Evolutionary conservation across 1,284 basidiomycete species (phyloP).

Genomic region (Sanguinoderma infundibulare): DNA sequence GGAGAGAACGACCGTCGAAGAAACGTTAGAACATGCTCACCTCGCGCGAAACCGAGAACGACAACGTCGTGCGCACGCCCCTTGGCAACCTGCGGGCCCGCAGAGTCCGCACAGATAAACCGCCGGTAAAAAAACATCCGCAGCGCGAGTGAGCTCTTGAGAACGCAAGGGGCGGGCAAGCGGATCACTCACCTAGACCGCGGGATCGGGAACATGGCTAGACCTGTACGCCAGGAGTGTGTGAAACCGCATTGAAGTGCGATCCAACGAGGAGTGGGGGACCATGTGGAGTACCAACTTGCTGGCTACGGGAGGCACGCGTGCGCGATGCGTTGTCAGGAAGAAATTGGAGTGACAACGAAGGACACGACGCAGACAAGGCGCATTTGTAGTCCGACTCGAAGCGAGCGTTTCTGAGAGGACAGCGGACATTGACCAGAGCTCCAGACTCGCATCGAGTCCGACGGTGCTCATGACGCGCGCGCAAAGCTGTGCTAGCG

Average conservation of each 20-base stretch:
- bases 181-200: background rate
- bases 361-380: background rate
- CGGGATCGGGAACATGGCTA: background rate
- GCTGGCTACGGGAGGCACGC: too few relatives aligned
- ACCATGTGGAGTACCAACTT: too few relatives aligned
- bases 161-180: background rate
- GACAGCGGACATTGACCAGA: background rate
- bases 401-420: background rate
- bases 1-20: background rate
- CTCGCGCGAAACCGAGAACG: background rate
- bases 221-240: too few relatives aligned
- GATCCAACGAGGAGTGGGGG: too few relatives aligned
- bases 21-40: background rate
- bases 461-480: too few relatives aligned
- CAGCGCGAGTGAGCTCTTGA: background rate
- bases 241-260: too few relatives aligned
- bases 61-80: background rate
- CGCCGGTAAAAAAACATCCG: background rate
- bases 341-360: background rate
- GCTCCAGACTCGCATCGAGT: too few relatives aligned
- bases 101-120: background rate
- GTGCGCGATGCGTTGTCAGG: background rate
- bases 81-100: background rate
- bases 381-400: background rate
- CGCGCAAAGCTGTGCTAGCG: background rate